These are phyloP conservation scores for Scopulariopsis brevicaulis DNA, from an alignment of 2,329 filamentous ascomycete species.

Conservation along the genomic window DNA sequence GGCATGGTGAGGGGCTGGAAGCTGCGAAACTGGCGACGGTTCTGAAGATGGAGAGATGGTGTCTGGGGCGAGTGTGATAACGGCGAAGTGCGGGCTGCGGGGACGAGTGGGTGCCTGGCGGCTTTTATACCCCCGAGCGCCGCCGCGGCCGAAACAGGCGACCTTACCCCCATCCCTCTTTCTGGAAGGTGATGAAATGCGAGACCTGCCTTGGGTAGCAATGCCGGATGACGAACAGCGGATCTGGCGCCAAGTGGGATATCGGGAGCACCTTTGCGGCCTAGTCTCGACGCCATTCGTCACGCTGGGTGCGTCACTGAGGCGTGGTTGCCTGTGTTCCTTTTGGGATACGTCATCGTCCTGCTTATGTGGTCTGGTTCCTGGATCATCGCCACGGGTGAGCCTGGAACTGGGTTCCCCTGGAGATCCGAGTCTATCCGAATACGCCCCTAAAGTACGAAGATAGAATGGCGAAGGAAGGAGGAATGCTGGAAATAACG, in stretches of 20 bases:
- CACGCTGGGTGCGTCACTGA: background rate
- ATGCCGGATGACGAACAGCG: background rate
- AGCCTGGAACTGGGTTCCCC: background rate
- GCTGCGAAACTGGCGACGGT: background rate
- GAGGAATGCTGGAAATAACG: no score
- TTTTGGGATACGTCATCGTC: background rate
- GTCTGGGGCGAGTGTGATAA: background rate
- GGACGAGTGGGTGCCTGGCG: conserved; percentile 1
- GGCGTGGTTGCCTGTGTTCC: background rate
- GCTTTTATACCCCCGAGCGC: background rate
- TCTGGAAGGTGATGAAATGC: background rate
- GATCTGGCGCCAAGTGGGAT: background rate
- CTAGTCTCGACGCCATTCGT: background rate
- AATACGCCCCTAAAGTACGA: background rate
- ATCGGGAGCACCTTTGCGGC: no score
- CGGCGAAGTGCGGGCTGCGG: background rate
- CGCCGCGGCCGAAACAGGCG: background rate
- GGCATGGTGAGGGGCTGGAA: conserved; percentile 30
- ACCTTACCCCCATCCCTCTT: background rate
- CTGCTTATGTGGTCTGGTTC: background rate
- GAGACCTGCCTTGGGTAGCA: background rate
- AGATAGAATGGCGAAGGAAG: no score
- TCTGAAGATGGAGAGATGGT: background rate
- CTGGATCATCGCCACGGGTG: background rate
- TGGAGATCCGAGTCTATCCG: background rate